Evolutionary conservation across 805 yeast genomes (phyloP).

Genomic region (Zygoascus tannicola): DNA sequence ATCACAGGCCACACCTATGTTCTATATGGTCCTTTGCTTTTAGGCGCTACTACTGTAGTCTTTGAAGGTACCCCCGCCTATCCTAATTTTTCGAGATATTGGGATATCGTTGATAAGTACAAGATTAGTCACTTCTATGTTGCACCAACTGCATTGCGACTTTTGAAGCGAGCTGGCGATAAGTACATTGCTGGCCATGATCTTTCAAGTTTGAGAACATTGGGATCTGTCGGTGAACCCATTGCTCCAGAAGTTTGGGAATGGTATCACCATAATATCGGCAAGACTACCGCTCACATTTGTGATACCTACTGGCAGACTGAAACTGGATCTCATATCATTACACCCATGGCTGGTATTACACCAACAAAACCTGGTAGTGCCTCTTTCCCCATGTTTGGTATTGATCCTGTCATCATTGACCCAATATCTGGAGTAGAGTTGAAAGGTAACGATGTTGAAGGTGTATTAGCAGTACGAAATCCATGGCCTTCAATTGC

Average conservation of each 20-base stretch:
- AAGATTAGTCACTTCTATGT: slow-evolving; percentile 87
- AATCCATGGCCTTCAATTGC: slow-evolving; percentile 99
- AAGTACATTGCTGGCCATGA: slow-evolving; percentile 60
- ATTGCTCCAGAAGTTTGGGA: slow-evolving; percentile 94
- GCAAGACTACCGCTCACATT: slow-evolving; percentile 75
- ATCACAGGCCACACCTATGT: slow-evolving; percentile 97
- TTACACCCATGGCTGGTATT: slow-evolving; percentile 90
- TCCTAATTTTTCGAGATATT: slow-evolving; percentile 89
- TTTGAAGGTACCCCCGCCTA: slow-evolving; percentile 98
- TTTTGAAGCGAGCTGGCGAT: slow-evolving; percentile 78
- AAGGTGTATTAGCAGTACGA: slow-evolving; percentile 88
- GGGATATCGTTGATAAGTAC: slow-evolving; percentile 85
- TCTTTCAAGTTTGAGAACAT: slow-evolving; percentile 66
- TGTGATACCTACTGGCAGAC: slow-evolving; percentile 99
- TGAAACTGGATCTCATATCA: slow-evolving; percentile 91
- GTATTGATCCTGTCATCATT: slow-evolving; percentile 79
- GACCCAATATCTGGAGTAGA: slow-evolving; percentile 90
- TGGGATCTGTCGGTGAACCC: slow-evolving; percentile 96
- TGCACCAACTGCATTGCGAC: slow-evolving; percentile 91
- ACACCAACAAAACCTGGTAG: slow-evolving; percentile 95
- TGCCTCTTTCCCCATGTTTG: slow-evolving; percentile 93
- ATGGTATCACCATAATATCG: slow-evolving; percentile 86
- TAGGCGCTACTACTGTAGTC: slow-evolving; percentile 85
- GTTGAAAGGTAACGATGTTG: slow-evolving; percentile 77
- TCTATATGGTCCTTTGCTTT: slow-evolving; percentile 79